A percentile compares a stretch with the other conserved stretches of the same genome.
phyloP scores from a whole-genome alignment of 1,284 basidiomycete genomes.

The Malassezia furfur region DNA sequence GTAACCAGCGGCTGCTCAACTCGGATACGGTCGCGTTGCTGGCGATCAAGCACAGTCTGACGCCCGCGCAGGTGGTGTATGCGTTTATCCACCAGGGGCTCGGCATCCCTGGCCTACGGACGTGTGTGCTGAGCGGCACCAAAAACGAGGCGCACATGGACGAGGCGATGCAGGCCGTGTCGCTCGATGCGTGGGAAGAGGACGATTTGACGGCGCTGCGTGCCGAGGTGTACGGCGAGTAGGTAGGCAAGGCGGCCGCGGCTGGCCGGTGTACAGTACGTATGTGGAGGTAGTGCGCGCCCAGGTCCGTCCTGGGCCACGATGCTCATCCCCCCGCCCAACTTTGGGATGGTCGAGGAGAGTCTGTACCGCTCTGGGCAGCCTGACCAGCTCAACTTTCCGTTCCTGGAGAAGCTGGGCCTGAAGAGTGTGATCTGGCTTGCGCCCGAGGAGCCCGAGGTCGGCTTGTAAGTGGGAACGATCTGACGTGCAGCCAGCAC shows the following conservation, averaged over 20 bases:
- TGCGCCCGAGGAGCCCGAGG: slow-evolving; percentile 53
- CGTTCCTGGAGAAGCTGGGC: slow-evolving; percentile 53
- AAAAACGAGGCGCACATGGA: slow-evolving; percentile 33
- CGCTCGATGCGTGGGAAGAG: slow-evolving; percentile 13
- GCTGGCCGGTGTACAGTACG: background rate
- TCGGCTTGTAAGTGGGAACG: slow-evolving; percentile 50
- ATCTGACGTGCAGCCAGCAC: slow-evolving; percentile 20
- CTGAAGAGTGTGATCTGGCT: slow-evolving; percentile 54
- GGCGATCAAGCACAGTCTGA: slow-evolving; percentile 21
- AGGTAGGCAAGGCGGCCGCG: background rate
- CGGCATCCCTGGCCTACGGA: slow-evolving; percentile 27
- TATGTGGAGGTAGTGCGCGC: slow-evolving; percentile 7
- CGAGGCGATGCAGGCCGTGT: slow-evolving; percentile 25
- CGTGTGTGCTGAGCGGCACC: slow-evolving; percentile 33
- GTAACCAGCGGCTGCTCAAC: slow-evolving; percentile 29
- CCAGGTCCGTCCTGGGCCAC: background rate
- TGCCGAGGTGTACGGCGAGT: slow-evolving; percentile 38
- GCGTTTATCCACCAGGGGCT: slow-evolving; percentile 31
- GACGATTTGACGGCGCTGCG: slow-evolving; percentile 27
- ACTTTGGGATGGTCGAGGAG: slow-evolving; percentile 54
- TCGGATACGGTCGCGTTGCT: slow-evolving; percentile 23
- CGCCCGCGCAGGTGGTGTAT: slow-evolving; percentile 35
- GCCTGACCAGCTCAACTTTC: slow-evolving; percentile 54
- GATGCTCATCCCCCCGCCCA: slow-evolving; percentile 52
- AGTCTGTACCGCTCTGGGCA: slow-evolving; percentile 53